Evolutionary conservation across 805 yeast species (phyloP).

Genomic region (Ogataea pignaliae): DNA sequence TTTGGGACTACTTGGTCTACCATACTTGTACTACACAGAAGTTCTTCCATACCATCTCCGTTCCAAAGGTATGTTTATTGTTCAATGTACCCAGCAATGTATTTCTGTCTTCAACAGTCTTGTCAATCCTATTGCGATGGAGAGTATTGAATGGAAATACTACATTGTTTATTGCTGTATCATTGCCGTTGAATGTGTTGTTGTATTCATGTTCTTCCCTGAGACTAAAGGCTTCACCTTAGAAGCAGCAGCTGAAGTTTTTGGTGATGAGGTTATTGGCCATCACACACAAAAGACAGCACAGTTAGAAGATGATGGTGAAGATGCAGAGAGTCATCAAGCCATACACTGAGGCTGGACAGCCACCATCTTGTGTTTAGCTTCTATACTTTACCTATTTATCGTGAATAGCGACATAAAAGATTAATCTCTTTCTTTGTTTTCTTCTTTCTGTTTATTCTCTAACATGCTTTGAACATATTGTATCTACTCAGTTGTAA

Average conservation of each 20-base stretch:
- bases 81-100: neutral
- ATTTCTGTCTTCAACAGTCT: conserved; percentile 30
- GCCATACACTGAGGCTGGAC: too few species aligned
- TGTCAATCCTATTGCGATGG: conserved; percentile 34
- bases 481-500: too few species aligned
- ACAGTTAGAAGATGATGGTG: too few species aligned
- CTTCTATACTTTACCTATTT: too few species aligned
- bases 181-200: conserved; percentile 23
- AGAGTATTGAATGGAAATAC: conserved; percentile 32
- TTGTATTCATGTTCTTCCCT: conserved; percentile 30
- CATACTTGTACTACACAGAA: conserved; percentile 44
- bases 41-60: conserved; percentile 26
- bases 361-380: too few species aligned
- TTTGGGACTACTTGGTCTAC: conserved; percentile 42
- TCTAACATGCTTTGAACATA: too few species aligned
- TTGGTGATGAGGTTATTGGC: neutral
- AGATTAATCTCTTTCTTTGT: too few species aligned
- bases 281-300: too few species aligned
- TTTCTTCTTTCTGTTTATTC: too few species aligned
- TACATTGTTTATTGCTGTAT: conserved; percentile 33
- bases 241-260: conserved; percentile 30
- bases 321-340: too few species aligned
- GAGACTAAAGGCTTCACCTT: conserved; percentile 34
- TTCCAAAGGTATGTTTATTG: conserved; percentile 14
- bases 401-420: too few species aligned